Conservation (phyloP, 2,329 filamentous ascomycete species). For the Boeremia exigua region DNA sequence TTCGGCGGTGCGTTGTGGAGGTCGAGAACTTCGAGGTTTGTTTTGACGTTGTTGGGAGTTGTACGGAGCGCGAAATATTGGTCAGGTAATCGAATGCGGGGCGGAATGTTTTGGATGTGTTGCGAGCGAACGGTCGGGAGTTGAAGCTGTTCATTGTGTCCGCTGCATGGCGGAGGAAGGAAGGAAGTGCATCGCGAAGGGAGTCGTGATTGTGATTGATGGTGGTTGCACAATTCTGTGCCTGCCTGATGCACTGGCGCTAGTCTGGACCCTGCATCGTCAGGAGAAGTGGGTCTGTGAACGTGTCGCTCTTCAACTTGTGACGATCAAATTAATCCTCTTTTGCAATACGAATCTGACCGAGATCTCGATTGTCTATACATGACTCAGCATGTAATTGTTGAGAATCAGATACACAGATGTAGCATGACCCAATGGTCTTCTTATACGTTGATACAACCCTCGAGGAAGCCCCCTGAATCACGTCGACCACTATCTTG, state of each 20-base stretch:
- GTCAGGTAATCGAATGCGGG: slow-evolving; percentile 46
- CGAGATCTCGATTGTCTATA: too few relatives aligned
- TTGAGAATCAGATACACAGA: too few relatives aligned
- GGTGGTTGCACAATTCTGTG: slow-evolving; percentile 10
- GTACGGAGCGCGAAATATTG: slow-evolving; percentile 34
- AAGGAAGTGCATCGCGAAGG: slow-evolving; percentile 5
- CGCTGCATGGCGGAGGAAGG: slow-evolving; percentile 15
- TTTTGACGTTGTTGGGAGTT: slow-evolving; percentile 22
- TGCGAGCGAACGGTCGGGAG: slow-evolving; percentile 42
- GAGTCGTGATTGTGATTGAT: neutral
- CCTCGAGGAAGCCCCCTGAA: too few relatives aligned
- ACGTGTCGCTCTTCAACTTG: neutral
- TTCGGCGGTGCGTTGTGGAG: slow-evolving; percentile 35
- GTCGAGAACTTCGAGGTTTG: slow-evolving; percentile 19
- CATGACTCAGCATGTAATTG: too few relatives aligned
- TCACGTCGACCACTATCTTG: too few relatives aligned
- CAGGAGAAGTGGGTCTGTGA: slow-evolving; percentile 1
- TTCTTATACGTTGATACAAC: too few relatives aligned
- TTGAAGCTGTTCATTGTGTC: slow-evolving; percentile 43
- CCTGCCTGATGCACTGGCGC: slow-evolving; percentile 5
- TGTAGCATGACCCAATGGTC: too few relatives aligned
- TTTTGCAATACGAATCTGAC: too few relatives aligned
- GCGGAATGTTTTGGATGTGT: slow-evolving; percentile 38
- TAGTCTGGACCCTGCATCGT: slow-evolving; percentile 13
- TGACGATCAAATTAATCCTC: neutral